A percentile compares a stretch with the other conserved stretches of the same genome.
These are phyloP conservation scores for Westerdykella aurantiaca DNA, from an alignment of 2,329 filamentous ascomycete genomes.

Conservation along the genomic window DNA sequence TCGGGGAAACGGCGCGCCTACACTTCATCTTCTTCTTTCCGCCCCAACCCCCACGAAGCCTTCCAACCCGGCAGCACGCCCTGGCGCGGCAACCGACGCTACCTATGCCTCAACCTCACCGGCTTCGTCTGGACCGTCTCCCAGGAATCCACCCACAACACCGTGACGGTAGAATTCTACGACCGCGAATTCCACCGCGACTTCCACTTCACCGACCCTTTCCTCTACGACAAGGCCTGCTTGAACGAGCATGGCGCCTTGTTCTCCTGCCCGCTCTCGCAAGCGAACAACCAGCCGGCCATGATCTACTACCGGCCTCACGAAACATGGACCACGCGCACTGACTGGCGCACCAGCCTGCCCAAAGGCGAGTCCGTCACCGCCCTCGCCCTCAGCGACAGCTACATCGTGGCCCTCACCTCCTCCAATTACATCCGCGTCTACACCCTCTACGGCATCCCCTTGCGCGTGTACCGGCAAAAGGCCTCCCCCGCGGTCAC, in stretches of 20 bases:
- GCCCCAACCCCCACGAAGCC: conserved; percentile 69
- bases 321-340: conserved; percentile 88
- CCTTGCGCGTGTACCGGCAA: conserved; percentile 81
- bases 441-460: conserved; percentile 87
- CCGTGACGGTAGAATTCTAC: conserved; percentile 95
- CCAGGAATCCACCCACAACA: conserved; percentile 80
- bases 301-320: conserved; percentile 95
- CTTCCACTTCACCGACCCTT: conserved; percentile 96
- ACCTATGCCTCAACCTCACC: conserved; percentile 86
- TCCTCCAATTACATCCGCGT: conserved; percentile 83
- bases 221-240: conserved; percentile 92
- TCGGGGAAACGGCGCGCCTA: conserved; percentile 49
- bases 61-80: conserved; percentile 95
- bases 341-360: conserved; percentile 85
- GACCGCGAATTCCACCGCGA: conserved; percentile 87
- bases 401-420: conserved; percentile 85
- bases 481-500: conserved; percentile 88
- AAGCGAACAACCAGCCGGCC: conserved; percentile 53
- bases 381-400: conserved; percentile 85
- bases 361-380: conserved; percentile 80
- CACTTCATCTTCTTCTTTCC: conserved; percentile 41
- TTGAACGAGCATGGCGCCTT: conserved; percentile 76
- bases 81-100: conserved; percentile 90
- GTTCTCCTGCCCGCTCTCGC: conserved; percentile 69
- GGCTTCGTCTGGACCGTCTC: conserved; percentile 97